A percentile compares a stretch with the other conserved stretches of the same genome.
Conservation (phyloP, 208 protist species). For the Herpetomonas samuelpessoai region DNA sequence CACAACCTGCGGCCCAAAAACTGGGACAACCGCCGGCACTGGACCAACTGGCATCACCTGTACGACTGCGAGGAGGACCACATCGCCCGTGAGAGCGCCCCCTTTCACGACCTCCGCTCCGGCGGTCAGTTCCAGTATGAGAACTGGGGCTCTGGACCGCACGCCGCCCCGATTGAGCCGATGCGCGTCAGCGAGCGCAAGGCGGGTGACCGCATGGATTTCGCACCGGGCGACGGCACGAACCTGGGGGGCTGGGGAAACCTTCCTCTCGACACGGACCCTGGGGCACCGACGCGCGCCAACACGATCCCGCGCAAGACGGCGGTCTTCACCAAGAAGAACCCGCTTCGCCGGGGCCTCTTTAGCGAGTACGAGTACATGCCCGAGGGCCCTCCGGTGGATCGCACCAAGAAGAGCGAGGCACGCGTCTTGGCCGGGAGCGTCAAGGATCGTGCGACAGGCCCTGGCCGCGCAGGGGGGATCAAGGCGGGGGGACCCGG, state of each 20-base stretch:
- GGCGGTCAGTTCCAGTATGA: constrained; percentile 91
- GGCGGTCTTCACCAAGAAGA: constrained; percentile 68
- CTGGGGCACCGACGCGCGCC: constrained; percentile 41
- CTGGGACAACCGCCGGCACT: constrained; percentile 88
- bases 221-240: constrained; percentile 54
- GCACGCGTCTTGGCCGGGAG: constrained; percentile 9
- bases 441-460: constrained; percentile 14
- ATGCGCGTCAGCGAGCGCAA: constrained; percentile 51
- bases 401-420: constrained; percentile 11
- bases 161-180: constrained; percentile 45
- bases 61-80: constrained; percentile 89
- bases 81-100: constrained; percentile 79
- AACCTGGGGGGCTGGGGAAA: constrained; percentile 52
- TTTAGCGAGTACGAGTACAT: constrained; percentile 83
- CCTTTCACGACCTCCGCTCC: constrained; percentile 86
- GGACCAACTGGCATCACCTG: constrained; percentile 91
- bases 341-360: constrained; percentile 72
- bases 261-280: constrained; percentile 68
- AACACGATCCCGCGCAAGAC: constrained; percentile 37
- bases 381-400: constrained; percentile 34
- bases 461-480: constrained; percentile 30
- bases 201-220: constrained; percentile 83
- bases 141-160: constrained; percentile 59
- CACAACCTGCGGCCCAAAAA: constrained; percentile 90
- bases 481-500: constrained; percentile 69